Evolutionary conservation across 202 grass and related monocot species (phyloP), one percentile per base, ranked within the genome.

Genomic region (Setaria italica): DNA sequence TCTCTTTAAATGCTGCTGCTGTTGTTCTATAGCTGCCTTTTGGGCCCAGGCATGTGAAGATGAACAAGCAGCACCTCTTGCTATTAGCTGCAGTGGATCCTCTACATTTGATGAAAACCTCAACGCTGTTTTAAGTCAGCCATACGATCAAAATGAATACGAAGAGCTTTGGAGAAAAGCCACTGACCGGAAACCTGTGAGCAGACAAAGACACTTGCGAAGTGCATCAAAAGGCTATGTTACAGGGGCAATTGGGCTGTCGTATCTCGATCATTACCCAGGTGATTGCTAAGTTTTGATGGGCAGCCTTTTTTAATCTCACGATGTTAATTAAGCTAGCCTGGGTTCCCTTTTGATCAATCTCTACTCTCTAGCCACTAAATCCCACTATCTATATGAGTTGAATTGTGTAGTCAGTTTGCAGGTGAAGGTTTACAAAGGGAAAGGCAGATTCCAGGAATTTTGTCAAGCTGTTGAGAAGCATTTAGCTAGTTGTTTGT

Each of bases 41-140:
- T 41, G 53, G 35, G 29, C 15, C 34, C 62, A 93, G 88, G 81
- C 58, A 77, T 84, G 13, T 46, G 68, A 77, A 62, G 83, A 89
- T 78, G 56, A 66, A 39, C 83, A 90, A 53, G 70, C 42, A 55
- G 41, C 12, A 25, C 46, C 72, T 58, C 7, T 80, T 81, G 72
- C 82, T 69, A 80, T 88, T 83, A 70, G 68, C 59, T 76, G 20
- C 20, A 54, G 54, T 39, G 48, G 39, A 66, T 66, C 73, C 39
- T 80, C 87, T 77, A 86, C 82, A 74, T 95, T 95, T 74, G 88
- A 92, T 84, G 85, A 93, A 78, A 95, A 93, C 60, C 88, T 92
- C 69, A 53, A 58, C 54, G 75, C 33, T 77, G 32, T 88, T 66
- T 41, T 95, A 69, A 91, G 67, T 59, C 50, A 83, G 63, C 88